Conservation (phyloP, 2,329 filamentous ascomycete species). For the Hymenoscyphus occultus region DNA sequence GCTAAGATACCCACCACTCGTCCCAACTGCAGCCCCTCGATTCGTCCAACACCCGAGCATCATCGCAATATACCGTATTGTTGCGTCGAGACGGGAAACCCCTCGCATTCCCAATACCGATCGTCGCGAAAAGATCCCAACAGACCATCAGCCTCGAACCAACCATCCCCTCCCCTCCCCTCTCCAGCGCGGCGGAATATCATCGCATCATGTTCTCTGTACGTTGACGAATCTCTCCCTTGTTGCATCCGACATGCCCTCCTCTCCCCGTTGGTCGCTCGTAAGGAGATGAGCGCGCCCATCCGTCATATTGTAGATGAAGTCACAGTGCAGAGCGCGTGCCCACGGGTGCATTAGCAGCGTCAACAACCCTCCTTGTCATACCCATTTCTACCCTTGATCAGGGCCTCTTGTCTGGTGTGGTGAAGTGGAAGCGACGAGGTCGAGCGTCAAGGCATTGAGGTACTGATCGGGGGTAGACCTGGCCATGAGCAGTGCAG, state of each 20-base stretch:
- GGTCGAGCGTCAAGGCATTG: background rate
- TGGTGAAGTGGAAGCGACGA: background rate
- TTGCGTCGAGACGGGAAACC: background rate
- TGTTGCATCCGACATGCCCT: background rate
- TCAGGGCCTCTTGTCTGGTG: background rate
- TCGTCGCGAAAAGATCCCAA: conserved; percentile 1
- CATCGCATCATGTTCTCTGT: background rate
- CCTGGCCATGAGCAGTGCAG: background rate
- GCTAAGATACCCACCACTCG: background rate
- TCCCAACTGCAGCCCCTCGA: background rate
- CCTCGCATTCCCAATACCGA: background rate
- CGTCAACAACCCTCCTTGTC: conserved; percentile 17
- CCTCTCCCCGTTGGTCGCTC: background rate
- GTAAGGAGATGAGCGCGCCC: background rate
- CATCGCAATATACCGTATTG: background rate
- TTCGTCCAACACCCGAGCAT: background rate
- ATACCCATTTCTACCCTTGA: conserved; percentile 46
- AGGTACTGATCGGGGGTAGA: background rate
- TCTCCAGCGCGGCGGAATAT: background rate
- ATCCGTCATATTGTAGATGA: background rate
- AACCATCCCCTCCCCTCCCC: background rate
- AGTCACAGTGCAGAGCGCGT: conserved; percentile 2
- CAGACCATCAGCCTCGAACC: background rate
- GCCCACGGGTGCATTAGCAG: conserved; percentile 2
- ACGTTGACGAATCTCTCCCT: conserved; percentile 1